Conservation (phyloP, 2,329 filamentous ascomycete genomes). For the Stagonosporopsis vannaccii region DNA sequence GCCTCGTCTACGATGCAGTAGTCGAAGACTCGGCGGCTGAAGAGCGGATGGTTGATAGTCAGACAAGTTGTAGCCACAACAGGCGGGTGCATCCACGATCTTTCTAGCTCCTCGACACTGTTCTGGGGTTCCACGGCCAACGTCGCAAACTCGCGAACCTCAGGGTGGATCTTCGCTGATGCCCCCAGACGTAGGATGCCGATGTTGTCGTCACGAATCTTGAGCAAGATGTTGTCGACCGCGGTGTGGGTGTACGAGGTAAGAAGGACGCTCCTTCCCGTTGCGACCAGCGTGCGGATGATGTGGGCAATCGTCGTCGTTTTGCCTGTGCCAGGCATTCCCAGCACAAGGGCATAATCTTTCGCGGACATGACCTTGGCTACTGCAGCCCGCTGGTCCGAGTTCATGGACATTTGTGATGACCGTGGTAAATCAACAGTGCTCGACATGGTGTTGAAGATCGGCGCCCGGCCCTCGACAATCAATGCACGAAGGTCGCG, state of each 20-base stretch:
- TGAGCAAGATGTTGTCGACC: conserved; percentile 96
- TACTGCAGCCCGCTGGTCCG: conserved; percentile 86
- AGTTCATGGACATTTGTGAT: conserved; percentile 74
- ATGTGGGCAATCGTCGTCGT: conserved; percentile 98
- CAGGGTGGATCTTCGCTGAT: conserved; percentile 83
- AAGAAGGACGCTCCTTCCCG: conserved; percentile 90
- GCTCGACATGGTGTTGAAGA: conserved; percentile 71
- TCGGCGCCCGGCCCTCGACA: conserved; percentile 76
- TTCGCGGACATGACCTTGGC: conserved; percentile 94
- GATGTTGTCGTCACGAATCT: conserved; percentile 80
- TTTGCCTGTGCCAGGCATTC: conserved; percentile 98
- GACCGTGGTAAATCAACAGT: conserved; percentile 64
- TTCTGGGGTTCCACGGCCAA: conserved; percentile 76
- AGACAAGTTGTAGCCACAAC: conserved; percentile 96
- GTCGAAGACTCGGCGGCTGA: conserved; percentile 89
- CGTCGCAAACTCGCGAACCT: conserved; percentile 84
- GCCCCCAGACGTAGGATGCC: conserved; percentile 86
- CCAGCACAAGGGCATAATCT: conserved; percentile 95
- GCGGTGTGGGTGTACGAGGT: conserved; percentile 98
- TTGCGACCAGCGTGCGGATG: conserved; percentile 84
- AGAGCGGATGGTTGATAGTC: conserved; percentile 87
- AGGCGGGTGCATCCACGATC: conserved; percentile 82
- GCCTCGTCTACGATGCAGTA: conserved; percentile 99
- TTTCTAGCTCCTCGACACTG: conserved; percentile 82
- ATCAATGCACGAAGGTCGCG: conserved; percentile 78